Base-by-base conservation (phyloP, 768 basidiomycete species). In the Obba rivulosa region DNA sequence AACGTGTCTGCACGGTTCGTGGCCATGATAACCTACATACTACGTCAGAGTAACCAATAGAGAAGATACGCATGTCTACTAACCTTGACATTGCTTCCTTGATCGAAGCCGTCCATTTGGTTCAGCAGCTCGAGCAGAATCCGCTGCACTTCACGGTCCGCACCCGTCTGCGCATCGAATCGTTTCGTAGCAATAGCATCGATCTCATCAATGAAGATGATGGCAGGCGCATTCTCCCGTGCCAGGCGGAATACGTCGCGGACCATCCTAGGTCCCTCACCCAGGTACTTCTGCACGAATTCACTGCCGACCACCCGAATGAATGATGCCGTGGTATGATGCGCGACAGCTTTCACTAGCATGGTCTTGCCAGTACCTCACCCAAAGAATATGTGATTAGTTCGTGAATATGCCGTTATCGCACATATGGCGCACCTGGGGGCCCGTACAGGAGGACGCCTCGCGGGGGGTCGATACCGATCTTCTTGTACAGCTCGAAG, bases 31-130 rank as follows among this genome's bases (percentile, higher is more conserved):
- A 99, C 96, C 93, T 96, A 51, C 17, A 49, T 46, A 24, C 43
- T 39, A 23, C 46, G 41, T 51, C 37, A 37, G 47, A 25, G 37
- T 39, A 28, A 31, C 8, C 3, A 5, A 25, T 4, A 25, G 35
- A n/a, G n/a, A 16, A 36, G 8, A 46, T 10, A 7, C n/a, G 5
- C 34, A 14, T 31, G 31, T 14, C 9, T 4, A 49, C 70, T 38
- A 61, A 90, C 94, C 83, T 99, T 98, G 63, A 99, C 96, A 59
- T 94, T 98, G 64, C 92, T 93, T 3, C 88, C 88, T 67, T 99
- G 96, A 68, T 99, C 96, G 68, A 99, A 99, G 54, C 96, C 96
- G 60, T 99, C 96, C 96, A 99, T 99, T 63, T 99, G 96, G 64
- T 95, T 98, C 51, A 99, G 75, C 48, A 99, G 72, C 67, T 99